Evolutionary conservation across 2,329 filamentous ascomycete genomes (phyloP).

Genomic region (Phaeosphaeriaceae sp.): DNA sequence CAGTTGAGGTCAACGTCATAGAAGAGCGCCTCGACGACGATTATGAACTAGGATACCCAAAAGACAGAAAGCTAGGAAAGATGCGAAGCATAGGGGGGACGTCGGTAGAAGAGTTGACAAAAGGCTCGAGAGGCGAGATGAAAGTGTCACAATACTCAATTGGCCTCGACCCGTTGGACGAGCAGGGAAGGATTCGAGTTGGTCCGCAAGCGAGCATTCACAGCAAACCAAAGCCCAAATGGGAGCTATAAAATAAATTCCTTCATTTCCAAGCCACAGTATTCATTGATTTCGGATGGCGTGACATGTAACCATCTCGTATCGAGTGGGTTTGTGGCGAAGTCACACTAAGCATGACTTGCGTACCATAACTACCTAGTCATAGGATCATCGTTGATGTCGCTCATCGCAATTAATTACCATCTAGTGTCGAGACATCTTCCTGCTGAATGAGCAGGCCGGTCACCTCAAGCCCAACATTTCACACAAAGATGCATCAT

Average conservation of each 20-base stretch:
- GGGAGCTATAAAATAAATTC: slow-evolving; percentile 22
- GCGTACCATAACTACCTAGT: too few species aligned
- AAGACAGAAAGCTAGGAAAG: slow-evolving; percentile 18
- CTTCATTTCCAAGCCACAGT: not conserved
- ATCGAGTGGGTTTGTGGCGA: too few species aligned
- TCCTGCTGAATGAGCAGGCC: too few species aligned
- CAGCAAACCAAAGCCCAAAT: slow-evolving; percentile 28
- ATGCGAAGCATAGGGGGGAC: slow-evolving; percentile 32
- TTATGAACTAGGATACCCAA: slow-evolving; percentile 36
- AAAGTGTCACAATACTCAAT: slow-evolving; percentile 26
- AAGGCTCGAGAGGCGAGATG: slow-evolving; percentile 11
- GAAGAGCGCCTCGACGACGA: slow-evolving; percentile 33
- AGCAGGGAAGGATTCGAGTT: slow-evolving; percentile 10
- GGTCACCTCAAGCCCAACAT: too few species aligned
- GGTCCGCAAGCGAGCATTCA: slow-evolving; percentile 31
- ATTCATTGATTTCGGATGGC: too few species aligned
- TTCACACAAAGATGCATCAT: too few species aligned
- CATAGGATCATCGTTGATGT: too few species aligned
- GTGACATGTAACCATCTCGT: too few species aligned
- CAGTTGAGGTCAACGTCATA: slow-evolving; percentile 41
- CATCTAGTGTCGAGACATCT: too few species aligned
- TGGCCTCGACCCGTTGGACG: slow-evolving; percentile 31
- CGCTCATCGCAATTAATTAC: too few species aligned
- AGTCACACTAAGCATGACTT: too few species aligned
- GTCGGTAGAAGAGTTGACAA: slow-evolving; percentile 28